Evolutionary conservation across 306 rosid species (phyloP).

Genomic region (Quercus engelmannii): DNA sequence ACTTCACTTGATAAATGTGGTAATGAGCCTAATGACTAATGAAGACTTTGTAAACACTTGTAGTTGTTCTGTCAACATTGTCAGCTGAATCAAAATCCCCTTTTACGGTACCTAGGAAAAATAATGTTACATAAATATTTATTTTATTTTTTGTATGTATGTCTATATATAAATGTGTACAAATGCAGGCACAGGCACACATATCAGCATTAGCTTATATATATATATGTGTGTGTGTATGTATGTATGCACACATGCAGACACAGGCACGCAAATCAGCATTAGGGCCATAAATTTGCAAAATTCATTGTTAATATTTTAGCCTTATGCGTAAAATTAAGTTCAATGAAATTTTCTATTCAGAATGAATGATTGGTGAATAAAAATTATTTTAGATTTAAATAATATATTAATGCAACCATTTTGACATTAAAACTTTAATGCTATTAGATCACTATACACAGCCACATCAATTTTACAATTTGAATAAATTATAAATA

Average conservation of each 20-base stretch:
- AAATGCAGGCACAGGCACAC: too few relatives aligned
- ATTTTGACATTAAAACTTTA: neutral
- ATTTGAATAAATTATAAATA: neutral
- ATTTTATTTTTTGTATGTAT: too few relatives aligned
- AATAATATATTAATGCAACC: neutral
- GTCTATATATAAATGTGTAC: too few relatives aligned
- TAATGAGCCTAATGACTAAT: slow-evolving; percentile 17
- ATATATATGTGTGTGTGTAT: too few relatives aligned
- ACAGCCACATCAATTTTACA: neutral
- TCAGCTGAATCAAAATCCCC: neutral
- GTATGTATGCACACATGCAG: too few relatives aligned
- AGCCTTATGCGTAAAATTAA: neutral
- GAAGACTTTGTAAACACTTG: too few relatives aligned
- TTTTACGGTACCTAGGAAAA: too few relatives aligned
- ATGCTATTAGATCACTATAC: neutral
- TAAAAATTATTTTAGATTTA: neutral
- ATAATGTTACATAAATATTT: too few relatives aligned
- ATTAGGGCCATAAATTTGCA: neutral
- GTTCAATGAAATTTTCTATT: neutral
- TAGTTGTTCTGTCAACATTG: slow-evolving; percentile 10
- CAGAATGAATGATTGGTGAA: neutral
- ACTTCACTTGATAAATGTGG: slow-evolving; percentile 30
- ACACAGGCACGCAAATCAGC: too few relatives aligned
- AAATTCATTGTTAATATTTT: neutral
- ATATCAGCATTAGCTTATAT: neutral